A percentile compares a stretch with the other conserved stretches of the same genome.
Conservation (phyloP, 192 early-diverging fungal genomes). For the Coemansia sp. region DNA sequence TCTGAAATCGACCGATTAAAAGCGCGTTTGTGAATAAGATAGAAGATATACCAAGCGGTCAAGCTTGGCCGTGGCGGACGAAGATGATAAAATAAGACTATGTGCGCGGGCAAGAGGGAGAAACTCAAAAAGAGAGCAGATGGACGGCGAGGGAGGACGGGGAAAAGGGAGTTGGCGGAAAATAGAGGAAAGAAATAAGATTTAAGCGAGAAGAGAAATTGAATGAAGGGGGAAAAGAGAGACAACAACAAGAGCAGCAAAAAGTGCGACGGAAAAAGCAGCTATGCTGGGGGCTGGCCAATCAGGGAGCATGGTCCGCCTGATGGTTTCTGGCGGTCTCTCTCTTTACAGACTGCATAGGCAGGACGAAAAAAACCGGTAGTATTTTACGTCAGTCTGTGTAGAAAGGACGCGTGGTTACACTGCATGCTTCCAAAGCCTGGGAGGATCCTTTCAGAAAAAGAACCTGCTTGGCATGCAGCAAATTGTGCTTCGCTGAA, state of each 20-base stretch:
- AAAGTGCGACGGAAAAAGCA: neutral
- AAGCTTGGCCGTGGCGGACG: neutral
- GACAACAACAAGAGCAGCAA: neutral
- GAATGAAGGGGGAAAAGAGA: neutral
- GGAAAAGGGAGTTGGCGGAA: constrained; percentile 2
- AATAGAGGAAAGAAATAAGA: constrained; percentile 3
- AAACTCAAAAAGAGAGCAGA: neutral
- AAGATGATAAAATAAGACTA: neutral
- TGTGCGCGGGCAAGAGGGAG: neutral
- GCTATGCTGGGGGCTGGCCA: neutral
- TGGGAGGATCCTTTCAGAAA: too few species aligned
- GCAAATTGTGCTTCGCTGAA: too few species aligned
- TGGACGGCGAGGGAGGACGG: neutral
- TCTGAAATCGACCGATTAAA: neutral
- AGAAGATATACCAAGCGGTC: neutral
- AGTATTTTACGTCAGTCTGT: too few species aligned
- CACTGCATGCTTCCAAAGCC: too few species aligned
- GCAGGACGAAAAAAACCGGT: too few species aligned
- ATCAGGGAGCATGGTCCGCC: neutral
- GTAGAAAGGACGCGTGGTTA: too few species aligned
- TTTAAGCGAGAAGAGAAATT: neutral
- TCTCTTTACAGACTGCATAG: too few species aligned
- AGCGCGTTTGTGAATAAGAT: neutral
- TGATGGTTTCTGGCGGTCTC: too few species aligned
- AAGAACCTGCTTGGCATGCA: too few species aligned